Base-by-base conservation (phyloP, 2,329 filamentous ascomycete genomes). In the Alternaria sp. region DNA sequence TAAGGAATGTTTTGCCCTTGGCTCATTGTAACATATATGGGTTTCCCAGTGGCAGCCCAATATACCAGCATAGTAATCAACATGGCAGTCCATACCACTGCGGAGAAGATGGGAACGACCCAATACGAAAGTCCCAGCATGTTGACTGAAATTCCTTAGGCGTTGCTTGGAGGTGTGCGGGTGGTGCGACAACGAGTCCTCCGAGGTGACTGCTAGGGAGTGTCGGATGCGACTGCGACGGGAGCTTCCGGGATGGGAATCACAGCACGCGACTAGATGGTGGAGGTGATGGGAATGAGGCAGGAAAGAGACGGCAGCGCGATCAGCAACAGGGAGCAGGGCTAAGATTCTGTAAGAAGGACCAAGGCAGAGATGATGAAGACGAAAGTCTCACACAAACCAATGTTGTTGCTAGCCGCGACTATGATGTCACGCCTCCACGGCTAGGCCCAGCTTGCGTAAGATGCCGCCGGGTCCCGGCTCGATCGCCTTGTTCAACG, bases 81-180 rank as follows among this genome's bases (percentile, higher is more conserved):
- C 74, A 87, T 92, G 61, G 82, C 84, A 31, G 76, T 72, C 78
- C 77, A 80, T 63, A 78, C 71, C 49, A 74, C 54, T 65, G 87
- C 85, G 46, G 89, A 88, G 65, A 93, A 82, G 60, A 92, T 80
- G 65, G 91, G 91, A 33, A 93, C 82, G 57, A 89, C 78, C 89
- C 81, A 83, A 59, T 81, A 85, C 60, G 82, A 83, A 68, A 81
- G 70, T 6, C 62, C 65, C 70, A 75, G 72, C 74, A 77, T 76
- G 54, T 28, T 69, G 53, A 45, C 13, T 34, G 45, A 42, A 28
- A 9, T 42, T 28, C 31, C 40, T 31, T n/a, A 14, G 54, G 21
- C n/a, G 24, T 11, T 21, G 45, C 40, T 2, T 17, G 6, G 36
- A 29, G 13, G 26, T n/a, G 8, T 45, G 45, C 5, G 40, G 41